These are phyloP conservation scores for Plasmodium sp. DNA, from an alignment of 169 alveolate genomes.

Conservation along the genomic window DNA sequence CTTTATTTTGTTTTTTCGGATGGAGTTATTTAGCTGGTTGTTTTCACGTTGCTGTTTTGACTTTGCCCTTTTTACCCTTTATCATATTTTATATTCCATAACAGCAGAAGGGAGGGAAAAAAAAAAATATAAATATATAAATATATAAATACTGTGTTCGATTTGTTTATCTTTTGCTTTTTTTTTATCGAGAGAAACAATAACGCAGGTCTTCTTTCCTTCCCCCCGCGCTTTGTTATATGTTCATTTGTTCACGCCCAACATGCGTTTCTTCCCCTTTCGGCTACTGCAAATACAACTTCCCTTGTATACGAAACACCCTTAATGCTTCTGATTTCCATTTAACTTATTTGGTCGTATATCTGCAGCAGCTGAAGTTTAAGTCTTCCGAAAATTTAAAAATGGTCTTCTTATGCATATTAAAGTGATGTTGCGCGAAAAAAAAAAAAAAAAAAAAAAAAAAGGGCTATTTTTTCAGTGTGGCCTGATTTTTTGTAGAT, in stretches of 20 bases:
- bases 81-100: constrained; percentile 44
- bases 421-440: not conserved
- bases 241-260: not conserved
- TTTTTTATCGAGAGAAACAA: not conserved
- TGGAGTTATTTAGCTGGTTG: not conserved
- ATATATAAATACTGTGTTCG: not conserved
- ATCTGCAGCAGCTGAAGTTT: constrained; percentile 40
- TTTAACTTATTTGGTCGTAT: constrained; percentile 43
- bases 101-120: not conserved
- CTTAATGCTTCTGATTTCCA: constrained; percentile 41
- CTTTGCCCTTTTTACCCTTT: not conserved
- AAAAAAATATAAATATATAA: constrained; percentile 5
- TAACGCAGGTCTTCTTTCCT: not conserved
- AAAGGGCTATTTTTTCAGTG: not conserved
- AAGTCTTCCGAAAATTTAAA: constrained; percentile 50
- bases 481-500: not conserved
- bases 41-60: not conserved
- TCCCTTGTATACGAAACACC: constrained; percentile 29
- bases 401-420: constrained; percentile 71
- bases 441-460: not conserved
- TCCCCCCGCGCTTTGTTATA: not conserved
- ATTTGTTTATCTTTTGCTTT: not conserved
- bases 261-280: constrained; percentile 13
- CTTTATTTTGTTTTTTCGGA: not conserved
- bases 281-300: constrained; percentile 3